Evolutionary conservation across 2,329 filamentous ascomycete species (phyloP).

Genomic region (Acarospora socialis): DNA sequence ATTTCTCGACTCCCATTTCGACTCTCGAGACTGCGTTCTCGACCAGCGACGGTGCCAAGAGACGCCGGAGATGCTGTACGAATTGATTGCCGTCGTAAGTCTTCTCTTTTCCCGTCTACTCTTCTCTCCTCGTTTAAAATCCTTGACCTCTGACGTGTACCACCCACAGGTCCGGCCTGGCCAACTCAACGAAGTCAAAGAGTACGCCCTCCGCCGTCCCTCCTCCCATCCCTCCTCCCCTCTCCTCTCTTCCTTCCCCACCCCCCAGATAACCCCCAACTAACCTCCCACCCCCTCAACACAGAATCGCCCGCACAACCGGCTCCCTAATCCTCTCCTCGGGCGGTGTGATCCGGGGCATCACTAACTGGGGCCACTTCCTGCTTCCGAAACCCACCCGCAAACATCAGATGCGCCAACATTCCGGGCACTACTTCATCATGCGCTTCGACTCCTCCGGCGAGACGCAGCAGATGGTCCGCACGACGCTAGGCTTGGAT

Average conservation of each 20-base stretch:
- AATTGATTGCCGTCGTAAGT: conserved; percentile 86
- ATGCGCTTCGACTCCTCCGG: conserved; percentile 85
- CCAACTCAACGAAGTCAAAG: conserved; percentile 82
- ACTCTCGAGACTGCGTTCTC: no score
- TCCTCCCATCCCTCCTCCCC: conserved; percentile 6
- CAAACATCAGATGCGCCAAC: conserved; percentile 71
- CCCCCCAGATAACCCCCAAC: conserved; percentile 7
- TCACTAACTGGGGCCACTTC: conserved; percentile 93
- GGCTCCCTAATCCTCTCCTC: conserved; percentile 69
- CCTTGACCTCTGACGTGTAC: conserved; percentile 10
- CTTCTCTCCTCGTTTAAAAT: conserved; percentile 1
- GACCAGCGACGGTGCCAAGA: no score
- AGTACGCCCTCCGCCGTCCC: conserved; percentile 44
- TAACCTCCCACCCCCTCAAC: no score
- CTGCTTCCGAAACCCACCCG: conserved; percentile 65
- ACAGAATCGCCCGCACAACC: conserved; percentile 76
- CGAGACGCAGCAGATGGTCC: conserved; percentile 58
- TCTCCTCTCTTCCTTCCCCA: conserved; percentile 9
- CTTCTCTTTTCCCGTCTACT: neutral
- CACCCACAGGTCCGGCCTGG: conserved; percentile 68
- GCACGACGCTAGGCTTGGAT: conserved; percentile 65
- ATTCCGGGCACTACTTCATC: conserved; percentile 87
- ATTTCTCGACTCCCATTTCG: no score
- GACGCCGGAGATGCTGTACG: conserved; percentile 79
- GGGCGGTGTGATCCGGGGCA: conserved; percentile 79